Evolutionary conservation across 495 filamentous ascomycete species (phyloP).

Genomic region (Hypoxylon fuscum): DNA sequence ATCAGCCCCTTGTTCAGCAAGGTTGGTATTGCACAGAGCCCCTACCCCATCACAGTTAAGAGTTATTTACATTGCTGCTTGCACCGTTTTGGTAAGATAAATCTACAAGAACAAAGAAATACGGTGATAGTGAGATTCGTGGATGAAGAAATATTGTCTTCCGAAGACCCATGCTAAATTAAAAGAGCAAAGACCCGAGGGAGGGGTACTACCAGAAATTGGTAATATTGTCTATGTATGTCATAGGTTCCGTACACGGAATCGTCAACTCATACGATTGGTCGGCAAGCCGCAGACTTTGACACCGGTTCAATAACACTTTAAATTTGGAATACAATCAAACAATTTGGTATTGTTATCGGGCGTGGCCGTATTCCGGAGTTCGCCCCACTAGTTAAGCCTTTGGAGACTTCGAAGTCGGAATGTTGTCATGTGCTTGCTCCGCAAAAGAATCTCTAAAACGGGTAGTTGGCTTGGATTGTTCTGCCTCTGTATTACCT

Average conservation of each 20-base stretch:
- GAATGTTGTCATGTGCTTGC: constrained; percentile 13
- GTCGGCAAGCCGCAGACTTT: constrained; percentile 7
- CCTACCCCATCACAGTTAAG: neutral
- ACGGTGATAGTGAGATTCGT: neutral
- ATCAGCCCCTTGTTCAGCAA: constrained; percentile 15
- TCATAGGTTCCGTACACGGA: constrained; percentile 10
- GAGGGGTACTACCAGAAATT: neutral
- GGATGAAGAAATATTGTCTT: neutral
- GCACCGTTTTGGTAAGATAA: too few species aligned
- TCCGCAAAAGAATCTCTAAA: constrained; percentile 6
- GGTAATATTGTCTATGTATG: constrained; percentile 17
- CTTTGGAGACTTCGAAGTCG: constrained; percentile 26
- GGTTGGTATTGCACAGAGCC: neutral
- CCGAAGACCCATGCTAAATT: neutral
- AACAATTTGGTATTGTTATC: constrained; percentile 13
- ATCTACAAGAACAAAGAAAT: neutral
- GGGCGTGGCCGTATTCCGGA: constrained; percentile 36
- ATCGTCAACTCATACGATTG: constrained; percentile 17
- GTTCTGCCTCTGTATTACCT: constrained; percentile 8
- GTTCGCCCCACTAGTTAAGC: constrained; percentile 29
- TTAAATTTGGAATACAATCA: too few species aligned
- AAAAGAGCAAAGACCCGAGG: neutral
- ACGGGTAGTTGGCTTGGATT: neutral
- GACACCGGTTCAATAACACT: too few species aligned
- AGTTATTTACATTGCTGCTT: neutral